Evolutionary conservation across 805 yeast species (phyloP).

Genomic region (Ogataea salicorniae): DNA sequence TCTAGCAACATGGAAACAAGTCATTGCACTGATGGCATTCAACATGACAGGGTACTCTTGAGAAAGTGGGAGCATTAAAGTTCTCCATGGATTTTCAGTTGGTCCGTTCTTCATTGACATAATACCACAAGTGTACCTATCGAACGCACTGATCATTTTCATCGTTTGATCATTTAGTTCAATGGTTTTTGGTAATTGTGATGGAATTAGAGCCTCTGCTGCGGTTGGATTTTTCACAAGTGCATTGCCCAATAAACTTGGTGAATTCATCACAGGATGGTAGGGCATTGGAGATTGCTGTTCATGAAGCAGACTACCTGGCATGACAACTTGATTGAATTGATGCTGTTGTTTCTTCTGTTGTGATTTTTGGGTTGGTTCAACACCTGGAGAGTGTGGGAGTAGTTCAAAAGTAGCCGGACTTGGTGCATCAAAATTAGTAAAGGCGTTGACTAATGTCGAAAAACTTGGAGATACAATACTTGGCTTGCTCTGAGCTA

Average conservation of each 20-base stretch:
- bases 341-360: background rate
- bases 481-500: conserved; percentile 1
- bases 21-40: conserved; percentile 63
- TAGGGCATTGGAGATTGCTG: conserved; percentile 4
- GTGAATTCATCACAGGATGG: background rate
- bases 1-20: conserved; percentile 52
- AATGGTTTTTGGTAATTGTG: conserved; percentile 18
- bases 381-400: conserved; percentile 6
- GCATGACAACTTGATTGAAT: conserved; percentile 5
- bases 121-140: conserved; percentile 44
- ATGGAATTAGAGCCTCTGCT: conserved; percentile 1
- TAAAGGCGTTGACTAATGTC: conserved; percentile 24
- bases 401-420: conserved; percentile 21
- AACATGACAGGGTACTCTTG: conserved; percentile 49
- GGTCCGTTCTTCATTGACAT: conserved; percentile 64
- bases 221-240: background rate
- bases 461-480: conserved; percentile 25
- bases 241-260: background rate
- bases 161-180: conserved; percentile 26
- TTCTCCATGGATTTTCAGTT: conserved; percentile 65
- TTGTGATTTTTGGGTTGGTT: background rate
- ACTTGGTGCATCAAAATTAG: conserved; percentile 24
- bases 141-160: conserved; percentile 34
- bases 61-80: conserved; percentile 51
- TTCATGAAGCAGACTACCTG: conserved; percentile 10